Evolutionary conservation across 768 basidiomycete genomes (phyloP), one percentile per base, ranked within the genome.

Genomic region (Pleurotus tuber-regium): DNA sequence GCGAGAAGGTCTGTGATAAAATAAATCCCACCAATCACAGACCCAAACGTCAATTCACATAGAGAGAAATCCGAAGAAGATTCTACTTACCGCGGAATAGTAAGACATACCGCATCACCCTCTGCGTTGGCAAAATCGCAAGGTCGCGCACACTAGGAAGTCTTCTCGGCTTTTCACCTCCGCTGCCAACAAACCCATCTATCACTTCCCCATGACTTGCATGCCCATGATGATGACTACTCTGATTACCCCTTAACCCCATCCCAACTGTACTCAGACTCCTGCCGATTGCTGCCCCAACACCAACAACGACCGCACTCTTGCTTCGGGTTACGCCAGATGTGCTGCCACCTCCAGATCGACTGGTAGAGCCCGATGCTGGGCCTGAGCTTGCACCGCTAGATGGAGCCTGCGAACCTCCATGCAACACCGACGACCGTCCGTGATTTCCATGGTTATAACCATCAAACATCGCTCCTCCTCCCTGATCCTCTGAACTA

Each of bases 101-200:
- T 35, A 87, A 55, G 3, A 83, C 85, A 60, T 87, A 87, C 56
- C 85, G 73, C 70, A 78, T 80, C n/a, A 85, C 74, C 25, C 85
- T 68, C 63, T 87, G 85, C 8, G 79, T 78, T 10, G 85, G 85
- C 53, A 82, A 66, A 55, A 87, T 86, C 1, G 82, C 85, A 7
- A 87, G 65, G 55, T 87, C 85, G 44, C 82, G 69, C n/a, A 84
- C 73, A 28, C 63, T 52, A 1, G 64, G 66, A 33, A 35, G 29
- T 23, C 21, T 47, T 4, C 46, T 28, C 12, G 35, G 35, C 21
- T n/a, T 38, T 9, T 38, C 21, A 19, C 21, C 35, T 2, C 35
- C n/a, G 12, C 21, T 19, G 10, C 35, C 35, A 16, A n/a, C 35
- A 16, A 16, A 38, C 35, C 21, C 35, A n/a, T 38, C 35, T 19